A percentile compares a stretch with the other conserved stretches of the same genome.
These are phyloP conservation scores for Phytophthora boehmeriae DNA, from an alignment of 352 stramenopile genomes.

Conservation along the genomic window DNA sequence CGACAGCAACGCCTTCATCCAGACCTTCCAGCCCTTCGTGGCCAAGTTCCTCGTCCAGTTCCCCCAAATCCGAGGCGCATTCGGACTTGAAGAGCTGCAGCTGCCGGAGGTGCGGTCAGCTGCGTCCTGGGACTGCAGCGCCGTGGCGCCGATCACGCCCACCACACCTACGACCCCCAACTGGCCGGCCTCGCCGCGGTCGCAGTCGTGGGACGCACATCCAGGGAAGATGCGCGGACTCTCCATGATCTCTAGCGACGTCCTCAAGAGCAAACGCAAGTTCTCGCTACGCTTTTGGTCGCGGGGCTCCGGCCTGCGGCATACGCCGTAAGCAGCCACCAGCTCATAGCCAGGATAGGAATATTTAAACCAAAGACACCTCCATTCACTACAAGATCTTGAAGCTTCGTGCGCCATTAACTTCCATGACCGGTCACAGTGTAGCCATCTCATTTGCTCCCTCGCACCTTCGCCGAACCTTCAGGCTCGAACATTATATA, in stretches of 20 bases:
- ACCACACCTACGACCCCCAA: slow-evolving; percentile 30
- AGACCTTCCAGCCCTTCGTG: slow-evolving; percentile 65
- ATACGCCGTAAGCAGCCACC: slow-evolving; percentile 13
- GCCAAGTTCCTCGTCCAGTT: slow-evolving; percentile 67
- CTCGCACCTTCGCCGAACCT: slow-evolving; percentile 11
- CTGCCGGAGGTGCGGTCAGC: slow-evolving; percentile 18
- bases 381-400: background rate
- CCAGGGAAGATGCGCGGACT: slow-evolving; percentile 60
- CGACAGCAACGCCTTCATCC: slow-evolving; percentile 69
- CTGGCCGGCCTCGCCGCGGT: slow-evolving; percentile 27
- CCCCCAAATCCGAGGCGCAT: slow-evolving; percentile 50
- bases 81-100: slow-evolving; percentile 31
- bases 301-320: slow-evolving; percentile 21
- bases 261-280: slow-evolving; percentile 66
- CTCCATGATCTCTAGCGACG: slow-evolving; percentile 58
- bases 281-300: slow-evolving; percentile 79
- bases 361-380: slow-evolving; percentile 40
- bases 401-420: slow-evolving; percentile 5
- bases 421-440: background rate
- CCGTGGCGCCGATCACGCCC: slow-evolving; percentile 34
- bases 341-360: slow-evolving; percentile 27
- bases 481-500: background rate
- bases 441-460: background rate
- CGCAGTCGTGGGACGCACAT: slow-evolving; percentile 39
- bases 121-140: slow-evolving; percentile 34